Conservation (phyloP, 176 grass and related monocot genomes). For the Cocos nucifera region DNA sequence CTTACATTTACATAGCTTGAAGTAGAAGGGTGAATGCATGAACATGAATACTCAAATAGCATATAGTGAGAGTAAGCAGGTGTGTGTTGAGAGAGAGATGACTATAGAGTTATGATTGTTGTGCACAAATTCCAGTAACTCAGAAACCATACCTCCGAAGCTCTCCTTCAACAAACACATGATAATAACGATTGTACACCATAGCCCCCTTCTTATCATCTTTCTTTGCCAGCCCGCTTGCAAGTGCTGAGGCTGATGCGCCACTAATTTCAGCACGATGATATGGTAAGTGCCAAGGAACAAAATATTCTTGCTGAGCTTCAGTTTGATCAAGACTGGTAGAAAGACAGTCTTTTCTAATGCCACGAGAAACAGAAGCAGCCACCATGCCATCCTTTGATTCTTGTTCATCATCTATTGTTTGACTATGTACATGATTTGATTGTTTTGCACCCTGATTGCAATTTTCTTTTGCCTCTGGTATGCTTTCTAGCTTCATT, state of each 20-base stretch:
- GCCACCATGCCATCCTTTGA: constrained; percentile 14
- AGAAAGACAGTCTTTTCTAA: not conserved
- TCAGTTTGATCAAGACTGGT: constrained; percentile 16
- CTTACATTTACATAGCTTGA: too few relatives aligned
- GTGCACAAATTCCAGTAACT: too few relatives aligned
- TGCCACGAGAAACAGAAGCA: not conserved
- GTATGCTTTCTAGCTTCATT: constrained; percentile 58
- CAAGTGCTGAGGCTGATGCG: constrained; percentile 62
- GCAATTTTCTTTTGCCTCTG: constrained; percentile 45
- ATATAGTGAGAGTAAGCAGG: too few relatives aligned
- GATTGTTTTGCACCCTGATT: not conserved
- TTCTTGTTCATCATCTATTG: constrained; percentile 19
- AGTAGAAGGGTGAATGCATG: too few relatives aligned
- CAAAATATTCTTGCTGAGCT: constrained; percentile 92
- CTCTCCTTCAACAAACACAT: constrained; percentile 93
- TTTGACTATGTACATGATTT: constrained; percentile 21
- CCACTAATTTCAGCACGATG: constrained; percentile 89
- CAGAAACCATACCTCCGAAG: constrained; percentile 62
- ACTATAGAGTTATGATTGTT: too few relatives aligned
- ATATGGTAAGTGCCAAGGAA: constrained; percentile 95
- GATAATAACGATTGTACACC: constrained; percentile 90
- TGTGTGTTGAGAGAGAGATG: too few relatives aligned
- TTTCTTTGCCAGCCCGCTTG: constrained; percentile 80
- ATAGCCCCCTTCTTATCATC: constrained; percentile 87
- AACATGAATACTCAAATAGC: too few relatives aligned